Percentiles rank a stretch among this genome's conserved stretches.
These are phyloP conservation scores for Pythium phragmitis DNA, from an alignment of 352 stramenopile species.

Conservation along the genomic window DNA sequence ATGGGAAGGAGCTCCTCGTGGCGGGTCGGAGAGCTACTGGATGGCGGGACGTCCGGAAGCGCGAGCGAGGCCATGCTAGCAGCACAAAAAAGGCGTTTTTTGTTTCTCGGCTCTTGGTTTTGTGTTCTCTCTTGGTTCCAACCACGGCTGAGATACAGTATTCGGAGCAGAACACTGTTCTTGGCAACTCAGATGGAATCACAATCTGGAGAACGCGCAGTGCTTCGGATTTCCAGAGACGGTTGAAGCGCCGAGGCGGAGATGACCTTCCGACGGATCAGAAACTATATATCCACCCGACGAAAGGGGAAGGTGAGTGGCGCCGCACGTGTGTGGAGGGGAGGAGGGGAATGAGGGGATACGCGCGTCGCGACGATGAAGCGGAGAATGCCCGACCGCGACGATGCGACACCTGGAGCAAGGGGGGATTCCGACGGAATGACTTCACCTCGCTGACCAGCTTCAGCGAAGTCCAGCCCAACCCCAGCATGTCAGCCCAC, in stretches of 20 bases:
- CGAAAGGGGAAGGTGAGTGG: background rate
- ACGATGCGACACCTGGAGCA: slow-evolving; percentile 11
- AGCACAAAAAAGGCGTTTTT: background rate
- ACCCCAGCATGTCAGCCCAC: slow-evolving; percentile 16
- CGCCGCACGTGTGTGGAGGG: slow-evolving; percentile 5
- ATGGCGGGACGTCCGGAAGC: background rate
- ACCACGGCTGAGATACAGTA: background rate
- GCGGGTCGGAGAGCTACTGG: background rate
- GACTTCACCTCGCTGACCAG: slow-evolving; percentile 9
- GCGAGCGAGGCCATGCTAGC: background rate
- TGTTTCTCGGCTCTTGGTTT: background rate
- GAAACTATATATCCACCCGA: slow-evolving; percentile 6
- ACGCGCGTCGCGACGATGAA: slow-evolving; percentile 17
- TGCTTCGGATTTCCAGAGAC: no score
- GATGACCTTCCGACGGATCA: slow-evolving; percentile 27
- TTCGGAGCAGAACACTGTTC: background rate
- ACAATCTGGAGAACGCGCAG: no score
- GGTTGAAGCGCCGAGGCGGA: background rate
- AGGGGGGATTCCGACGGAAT: background rate
- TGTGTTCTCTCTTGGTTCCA: background rate
- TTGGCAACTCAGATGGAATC: background rate
- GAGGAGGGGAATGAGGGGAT: background rate
- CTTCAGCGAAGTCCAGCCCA: slow-evolving; percentile 2
- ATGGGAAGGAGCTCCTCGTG: background rate
- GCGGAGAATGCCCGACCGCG: background rate